Conservation (phyloP, 2,329 filamentous ascomycete genomes). For the Talaromyces sp. region DNA sequence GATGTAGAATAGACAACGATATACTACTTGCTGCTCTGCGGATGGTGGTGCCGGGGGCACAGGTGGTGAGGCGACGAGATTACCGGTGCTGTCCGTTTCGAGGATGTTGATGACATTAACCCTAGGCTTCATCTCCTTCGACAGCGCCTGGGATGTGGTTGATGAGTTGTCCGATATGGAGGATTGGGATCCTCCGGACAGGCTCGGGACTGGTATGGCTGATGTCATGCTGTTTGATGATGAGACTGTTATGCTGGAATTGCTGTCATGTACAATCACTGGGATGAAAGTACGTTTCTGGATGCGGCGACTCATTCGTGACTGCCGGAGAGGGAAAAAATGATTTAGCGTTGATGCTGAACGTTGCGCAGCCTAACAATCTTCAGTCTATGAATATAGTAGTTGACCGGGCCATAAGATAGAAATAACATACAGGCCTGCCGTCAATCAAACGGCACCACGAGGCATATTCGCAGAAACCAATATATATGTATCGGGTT, state of each 20-base stretch:
- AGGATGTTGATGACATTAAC: slow-evolving; percentile 26
- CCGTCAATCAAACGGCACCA: neutral
- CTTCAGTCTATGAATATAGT: neutral
- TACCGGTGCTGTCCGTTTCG: slow-evolving; percentile 29
- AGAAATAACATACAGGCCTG: slow-evolving; percentile 3
- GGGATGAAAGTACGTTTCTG: slow-evolving; percentile 7
- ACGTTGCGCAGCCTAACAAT: slow-evolving; percentile 6
- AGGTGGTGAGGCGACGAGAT: slow-evolving; percentile 27
- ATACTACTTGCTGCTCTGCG: slow-evolving; percentile 19
- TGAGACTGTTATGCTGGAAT: slow-evolving; percentile 3
- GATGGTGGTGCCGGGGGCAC: neutral
- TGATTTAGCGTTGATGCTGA: neutral
- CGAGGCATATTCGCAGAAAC: neutral
- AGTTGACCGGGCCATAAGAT: neutral
- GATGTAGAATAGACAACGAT: slow-evolving; percentile 45
- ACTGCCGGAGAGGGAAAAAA: neutral
- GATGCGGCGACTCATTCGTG: slow-evolving; percentile 13
- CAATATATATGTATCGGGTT: neutral
- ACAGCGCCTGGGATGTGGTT: neutral
- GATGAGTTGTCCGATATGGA: slow-evolving; percentile 30
- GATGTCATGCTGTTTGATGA: slow-evolving; percentile 15
- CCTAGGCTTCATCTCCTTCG: slow-evolving; percentile 26
- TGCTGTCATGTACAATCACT: slow-evolving; percentile 12
- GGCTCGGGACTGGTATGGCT: slow-evolving; percentile 24
- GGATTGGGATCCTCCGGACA: slow-evolving; percentile 32